Evolutionary conservation across 371 early-diverging fungal species (phyloP).

Genomic region (Mucor piriformis): DNA sequence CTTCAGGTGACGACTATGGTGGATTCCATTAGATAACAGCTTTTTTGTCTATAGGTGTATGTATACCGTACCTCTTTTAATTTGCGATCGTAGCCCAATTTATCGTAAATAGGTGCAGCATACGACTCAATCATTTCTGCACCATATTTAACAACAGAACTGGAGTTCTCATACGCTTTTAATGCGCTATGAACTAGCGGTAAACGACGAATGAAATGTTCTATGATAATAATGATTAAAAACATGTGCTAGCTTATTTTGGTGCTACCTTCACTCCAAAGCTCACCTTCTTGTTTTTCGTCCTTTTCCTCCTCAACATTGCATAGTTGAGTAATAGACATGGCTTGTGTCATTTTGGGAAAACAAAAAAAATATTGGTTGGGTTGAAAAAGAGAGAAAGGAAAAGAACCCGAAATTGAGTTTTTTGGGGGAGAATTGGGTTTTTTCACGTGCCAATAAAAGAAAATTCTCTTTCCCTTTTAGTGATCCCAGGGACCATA

Average conservation of each 20-base stretch:
- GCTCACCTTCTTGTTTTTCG: constrained; percentile 39
- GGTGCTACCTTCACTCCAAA: too few relatives aligned
- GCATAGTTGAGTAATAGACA: constrained; percentile 41
- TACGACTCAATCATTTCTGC: constrained; percentile 83
- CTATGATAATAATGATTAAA: neutral
- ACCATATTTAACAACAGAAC: constrained; percentile 61
- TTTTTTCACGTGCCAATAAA: neutral
- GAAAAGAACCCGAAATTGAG: constrained; percentile 13
- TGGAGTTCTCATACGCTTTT: constrained; percentile 74
- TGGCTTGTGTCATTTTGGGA: constrained; percentile 25
- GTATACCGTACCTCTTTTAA: constrained; percentile 21
- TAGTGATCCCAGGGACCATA: neutral
- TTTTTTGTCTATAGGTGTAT: neutral
- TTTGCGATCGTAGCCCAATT: constrained; percentile 32
- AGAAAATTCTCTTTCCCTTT: neutral
- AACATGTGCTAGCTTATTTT: neutral
- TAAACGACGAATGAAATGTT: constrained; percentile 70
- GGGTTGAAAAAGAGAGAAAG: constrained; percentile 10
- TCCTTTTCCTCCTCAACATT: constrained; percentile 13
- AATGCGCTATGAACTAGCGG: constrained; percentile 82
- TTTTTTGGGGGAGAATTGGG: neutral
- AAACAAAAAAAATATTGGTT: neutral
- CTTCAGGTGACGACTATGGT: constrained; percentile 16
- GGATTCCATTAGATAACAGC: neutral
- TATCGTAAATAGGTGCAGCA: constrained; percentile 46